Conservation (phyloP, 495 filamentous ascomycete species). For the Lasiosphaeria miniovina region DNA sequence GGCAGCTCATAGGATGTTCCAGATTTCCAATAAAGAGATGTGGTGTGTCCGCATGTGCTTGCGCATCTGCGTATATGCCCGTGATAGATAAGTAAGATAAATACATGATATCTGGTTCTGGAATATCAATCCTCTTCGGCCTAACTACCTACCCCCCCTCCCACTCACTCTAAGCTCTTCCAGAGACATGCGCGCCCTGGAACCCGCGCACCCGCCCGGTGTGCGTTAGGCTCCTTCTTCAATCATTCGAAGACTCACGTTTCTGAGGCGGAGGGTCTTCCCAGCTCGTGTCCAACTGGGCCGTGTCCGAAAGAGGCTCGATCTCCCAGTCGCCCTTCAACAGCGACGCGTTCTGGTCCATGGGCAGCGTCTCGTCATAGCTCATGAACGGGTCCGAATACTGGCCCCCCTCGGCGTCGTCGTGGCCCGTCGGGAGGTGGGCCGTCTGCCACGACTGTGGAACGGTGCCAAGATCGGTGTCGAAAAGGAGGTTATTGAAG, state of each 20-base stretch:
- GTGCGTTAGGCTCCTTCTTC: neutral
- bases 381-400: constrained; percentile 20
- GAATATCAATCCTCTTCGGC: neutral
- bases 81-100: neutral
- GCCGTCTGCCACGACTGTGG: constrained; percentile 18
- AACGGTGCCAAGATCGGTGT: constrained; percentile 2
- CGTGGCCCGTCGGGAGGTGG: constrained; percentile 8
- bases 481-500: constrained; percentile 19
- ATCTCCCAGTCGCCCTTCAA: constrained; percentile 30
- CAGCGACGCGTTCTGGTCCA: constrained; percentile 23
- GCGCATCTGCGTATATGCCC: too few relatives aligned
- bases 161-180: neutral
- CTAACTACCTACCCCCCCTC: neutral
- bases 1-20: too few relatives aligned
- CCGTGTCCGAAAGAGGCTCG: constrained; percentile 28
- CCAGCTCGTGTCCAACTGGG: constrained; percentile 28
- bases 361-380: constrained; percentile 24
- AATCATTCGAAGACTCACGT: neutral
- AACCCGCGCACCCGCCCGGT: too few relatives aligned
- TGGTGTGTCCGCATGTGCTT: too few relatives aligned
- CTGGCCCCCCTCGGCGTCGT: constrained; percentile 18
- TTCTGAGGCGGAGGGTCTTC: constrained; percentile 14
- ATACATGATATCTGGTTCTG: neutral
- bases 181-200: too few relatives aligned
- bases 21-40: too few relatives aligned